Evolutionary conservation across 371 early-diverging fungal species (phyloP).

Genomic region (Mucor saturninus): DNA sequence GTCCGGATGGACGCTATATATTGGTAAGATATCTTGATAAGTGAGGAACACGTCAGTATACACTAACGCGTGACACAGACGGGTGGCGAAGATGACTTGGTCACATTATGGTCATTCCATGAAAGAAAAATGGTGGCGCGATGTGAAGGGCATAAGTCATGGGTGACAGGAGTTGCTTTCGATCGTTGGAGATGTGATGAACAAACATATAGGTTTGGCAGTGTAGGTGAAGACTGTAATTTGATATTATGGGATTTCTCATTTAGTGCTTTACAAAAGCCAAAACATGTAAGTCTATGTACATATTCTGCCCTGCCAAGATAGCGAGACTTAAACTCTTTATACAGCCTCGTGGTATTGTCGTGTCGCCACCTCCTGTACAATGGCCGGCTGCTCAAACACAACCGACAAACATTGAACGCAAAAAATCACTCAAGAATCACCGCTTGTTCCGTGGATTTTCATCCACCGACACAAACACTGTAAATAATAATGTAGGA

Average conservation of each 20-base stretch:
- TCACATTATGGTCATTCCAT: conserved; percentile 88
- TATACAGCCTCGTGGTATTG: conserved; percentile 12
- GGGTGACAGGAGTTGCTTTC: conserved; percentile 90
- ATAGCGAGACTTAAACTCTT: not conserved
- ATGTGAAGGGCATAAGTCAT: conserved; percentile 94
- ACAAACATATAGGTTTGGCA: conserved; percentile 84
- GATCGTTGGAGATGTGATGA: conserved; percentile 90
- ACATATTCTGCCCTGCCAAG: too few relatives aligned
- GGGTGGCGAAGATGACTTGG: conserved; percentile 96
- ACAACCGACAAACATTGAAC: conserved; percentile 13
- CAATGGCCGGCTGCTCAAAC: not conserved
- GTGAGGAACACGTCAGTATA: not conserved
- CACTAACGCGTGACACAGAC: conserved; percentile 37
- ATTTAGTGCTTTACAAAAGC: conserved; percentile 75
- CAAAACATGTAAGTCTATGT: conserved; percentile 60
- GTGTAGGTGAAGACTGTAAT: conserved; percentile 91
- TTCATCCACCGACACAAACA: conserved; percentile 15
- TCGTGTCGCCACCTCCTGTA: conserved; percentile 5
- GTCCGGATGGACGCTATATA: conserved; percentile 91
- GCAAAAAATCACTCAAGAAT: conserved; percentile 26
- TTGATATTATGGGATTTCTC: conserved; percentile 96
- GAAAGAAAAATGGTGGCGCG: conserved; percentile 82
- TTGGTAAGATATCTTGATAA: conserved; percentile 57
- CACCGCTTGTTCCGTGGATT: conserved; percentile 28
- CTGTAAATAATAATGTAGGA: not conserved